Evolutionary conservation across 2,329 filamentous ascomycete genomes (phyloP), one percentile per base, ranked within the genome.

Genomic region (Talaromyces rugulosus): DNA sequence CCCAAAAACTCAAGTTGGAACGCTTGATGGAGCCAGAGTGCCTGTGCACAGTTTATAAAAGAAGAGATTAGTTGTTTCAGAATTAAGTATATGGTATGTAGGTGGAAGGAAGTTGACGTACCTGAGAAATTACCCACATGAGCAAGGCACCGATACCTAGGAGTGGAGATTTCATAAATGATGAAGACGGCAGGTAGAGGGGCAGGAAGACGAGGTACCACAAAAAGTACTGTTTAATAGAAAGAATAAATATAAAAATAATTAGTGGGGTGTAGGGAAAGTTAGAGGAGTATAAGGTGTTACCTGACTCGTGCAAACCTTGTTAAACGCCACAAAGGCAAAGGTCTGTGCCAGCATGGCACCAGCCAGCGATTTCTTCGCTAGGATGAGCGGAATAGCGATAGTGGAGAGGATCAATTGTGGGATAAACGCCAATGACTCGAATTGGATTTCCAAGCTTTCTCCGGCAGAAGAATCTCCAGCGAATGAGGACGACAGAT

Each of bases 221-320:
- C 56, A 99, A 85, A 75, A 99, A 99, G 75, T 99, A 99, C 92
- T 96, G 31, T 23, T 23, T 23, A 23, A 23, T 23, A 23, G 5
- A 8, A 5, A 30, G 14, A 6, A 23, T 40, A 33, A 33, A 27
- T 51, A 51, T n/a, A 27, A 30, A 44, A 28, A 27, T 1, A 12
- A 23, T 23, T 23, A 23, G 23, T 23, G 23, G 23, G 23, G 23
- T 23, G 2, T 23, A 23, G 23, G 2, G 23, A 23, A 23, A 23
- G 27, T 5, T 12, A 11, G 16, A 30, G 33, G 33, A 58, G 40
- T 16, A 33, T 31, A 18, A 30, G 59, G 14, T 72, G 83, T 66
- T 84, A 95, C 92, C 84, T 98, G 94, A 71, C 92, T 96, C 3
- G 95, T 99, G 83, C 94, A 98, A 65, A 99, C 95, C 80, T 99